Conservation (phyloP, 257 asterid species). For the Handroanthus guayacan region DNA sequence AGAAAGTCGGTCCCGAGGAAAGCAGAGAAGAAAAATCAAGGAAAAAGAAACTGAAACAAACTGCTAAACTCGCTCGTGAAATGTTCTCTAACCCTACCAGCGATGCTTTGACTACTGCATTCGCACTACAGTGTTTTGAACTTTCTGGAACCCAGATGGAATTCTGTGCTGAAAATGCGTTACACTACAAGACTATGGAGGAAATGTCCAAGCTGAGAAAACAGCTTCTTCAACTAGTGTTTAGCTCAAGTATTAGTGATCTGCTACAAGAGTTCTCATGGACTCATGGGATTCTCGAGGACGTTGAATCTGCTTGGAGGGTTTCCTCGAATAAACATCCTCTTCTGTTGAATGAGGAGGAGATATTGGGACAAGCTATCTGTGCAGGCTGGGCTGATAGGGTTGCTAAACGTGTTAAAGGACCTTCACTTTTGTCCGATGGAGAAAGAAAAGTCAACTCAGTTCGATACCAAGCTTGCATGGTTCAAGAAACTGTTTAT, state of each 20-base stretch:
- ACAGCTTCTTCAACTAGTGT: slow-evolving; percentile 80
- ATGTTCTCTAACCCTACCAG: slow-evolving; percentile 76
- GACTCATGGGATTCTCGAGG: slow-evolving; percentile 68
- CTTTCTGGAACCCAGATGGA: slow-evolving; percentile 53
- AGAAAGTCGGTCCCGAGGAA: slow-evolving; percentile 39
- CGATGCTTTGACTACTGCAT: slow-evolving; percentile 76
- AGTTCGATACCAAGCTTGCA: slow-evolving; percentile 77
- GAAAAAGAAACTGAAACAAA: slow-evolving; percentile 75
- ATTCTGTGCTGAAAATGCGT: slow-evolving; percentile 62
- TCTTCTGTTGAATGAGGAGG: slow-evolving; percentile 75
- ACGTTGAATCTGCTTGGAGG: slow-evolving; percentile 78
- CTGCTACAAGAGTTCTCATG: slow-evolving; percentile 62
- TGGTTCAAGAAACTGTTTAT: slow-evolving; percentile 67
- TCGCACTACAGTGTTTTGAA: slow-evolving; percentile 82
- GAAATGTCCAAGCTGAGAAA: slow-evolving; percentile 96
- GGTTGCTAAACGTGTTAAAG: slow-evolving; percentile 75
- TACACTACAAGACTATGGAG: slow-evolving; percentile 90
- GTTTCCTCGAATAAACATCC: slow-evolving; percentile 59
- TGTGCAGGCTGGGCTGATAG: slow-evolving; percentile 95
- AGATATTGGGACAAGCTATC: slow-evolving; percentile 79
- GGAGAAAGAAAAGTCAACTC: slow-evolving; percentile 62
- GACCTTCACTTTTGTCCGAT: slow-evolving; percentile 50
- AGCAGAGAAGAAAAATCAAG: slow-evolving; percentile 58
- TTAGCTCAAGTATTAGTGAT: slow-evolving; percentile 54
- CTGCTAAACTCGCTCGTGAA: slow-evolving; percentile 60